phyloP scores from a whole-genome alignment of 345 rosid genomes.

The Noccaea caerulescens region DNA sequence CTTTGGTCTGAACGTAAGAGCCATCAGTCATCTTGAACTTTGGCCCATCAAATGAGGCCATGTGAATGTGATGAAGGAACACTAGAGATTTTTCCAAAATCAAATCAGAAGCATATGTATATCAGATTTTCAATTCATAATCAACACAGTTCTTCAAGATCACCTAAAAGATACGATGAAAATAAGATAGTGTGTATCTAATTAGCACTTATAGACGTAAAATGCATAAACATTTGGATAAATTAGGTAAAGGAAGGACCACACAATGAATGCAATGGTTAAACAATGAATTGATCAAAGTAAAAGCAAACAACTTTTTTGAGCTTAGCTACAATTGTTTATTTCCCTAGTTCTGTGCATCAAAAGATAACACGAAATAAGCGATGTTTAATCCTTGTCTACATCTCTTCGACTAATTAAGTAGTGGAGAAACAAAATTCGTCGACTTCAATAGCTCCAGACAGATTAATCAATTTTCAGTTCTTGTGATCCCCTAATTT shows the following conservation, averaged over 20 bases:
- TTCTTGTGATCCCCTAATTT: not conserved
- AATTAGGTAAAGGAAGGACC: slow-evolving; percentile 12
- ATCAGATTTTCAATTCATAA: not conserved
- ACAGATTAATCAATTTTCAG: not conserved
- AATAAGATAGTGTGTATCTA: not conserved
- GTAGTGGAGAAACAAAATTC: not conserved
- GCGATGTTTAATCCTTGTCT: no score
- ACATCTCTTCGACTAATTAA: not conserved
- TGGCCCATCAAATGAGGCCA: slow-evolving; percentile 43
- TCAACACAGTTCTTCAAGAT: not conserved
- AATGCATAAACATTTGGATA: not conserved
- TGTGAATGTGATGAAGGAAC: slow-evolving; percentile 10
- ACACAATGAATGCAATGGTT: not conserved
- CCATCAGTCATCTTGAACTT: slow-evolving; percentile 44
- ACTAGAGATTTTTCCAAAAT: slow-evolving; percentile 1
- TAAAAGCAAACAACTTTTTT: not conserved
- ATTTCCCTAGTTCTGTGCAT: not conserved
- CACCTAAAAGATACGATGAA: not conserved
- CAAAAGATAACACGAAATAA: no score
- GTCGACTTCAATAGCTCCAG: not conserved
- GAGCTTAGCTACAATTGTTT: not conserved
- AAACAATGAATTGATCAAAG: not conserved
- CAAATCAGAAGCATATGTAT: not conserved
- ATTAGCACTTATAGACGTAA: not conserved
- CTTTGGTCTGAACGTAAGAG: slow-evolving; percentile 37